Evolutionary conservation across 2,329 filamentous ascomycete genomes (phyloP), one percentile per base, ranked within the genome.

Genomic region (Monosporascus sp.): DNA sequence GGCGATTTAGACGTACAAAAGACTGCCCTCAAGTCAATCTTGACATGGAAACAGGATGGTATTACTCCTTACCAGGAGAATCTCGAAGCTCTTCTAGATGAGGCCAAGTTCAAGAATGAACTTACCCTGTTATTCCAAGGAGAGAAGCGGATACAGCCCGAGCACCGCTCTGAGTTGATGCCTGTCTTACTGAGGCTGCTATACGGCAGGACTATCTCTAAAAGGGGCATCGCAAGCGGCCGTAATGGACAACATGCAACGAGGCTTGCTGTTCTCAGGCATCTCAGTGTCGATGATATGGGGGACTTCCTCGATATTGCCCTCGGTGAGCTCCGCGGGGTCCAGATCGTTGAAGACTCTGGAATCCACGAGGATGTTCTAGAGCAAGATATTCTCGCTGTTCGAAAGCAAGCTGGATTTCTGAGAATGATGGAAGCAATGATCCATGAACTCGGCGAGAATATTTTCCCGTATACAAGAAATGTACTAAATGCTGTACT

Each of bases 1-100:
- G 94, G 94, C 62, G 94, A 99, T 65, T 79, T 86, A 3, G 93
- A 97, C 60, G 83, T 96, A 17, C 94, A 99, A 68, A 93, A 88
- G 60, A 82, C 87, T 46, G 86, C 91, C 0, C 77, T 99, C 37
- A 92, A 91, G 68, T 89, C 88, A 8, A 82, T 99, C 7, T 77
- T 97, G 50, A 83, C 90, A 0, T 99, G 94, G 93, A 97, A 96
- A 68, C 82, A 88, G 54, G 79, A 86, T 2, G 84, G 80, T 8
- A 77, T 99, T 49, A 80, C 80, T 55, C 79, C 85, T 1, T 96
- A 97, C 65, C 84, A 91, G 62, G 91, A 97, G 61, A 90, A 92
- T 61, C 72, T 99, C 24, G 80, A 90, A 57, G 92, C 90, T 62
- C 77, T 99, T 2, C 80, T 97, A 8, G 94, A 99, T 60, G 94